A percentile compares a stretch with the other conserved stretches of the same genome.
phyloP scores from a whole-genome alignment of 2,329 filamentous ascomycete species.

The Hortaea sp. region DNA sequence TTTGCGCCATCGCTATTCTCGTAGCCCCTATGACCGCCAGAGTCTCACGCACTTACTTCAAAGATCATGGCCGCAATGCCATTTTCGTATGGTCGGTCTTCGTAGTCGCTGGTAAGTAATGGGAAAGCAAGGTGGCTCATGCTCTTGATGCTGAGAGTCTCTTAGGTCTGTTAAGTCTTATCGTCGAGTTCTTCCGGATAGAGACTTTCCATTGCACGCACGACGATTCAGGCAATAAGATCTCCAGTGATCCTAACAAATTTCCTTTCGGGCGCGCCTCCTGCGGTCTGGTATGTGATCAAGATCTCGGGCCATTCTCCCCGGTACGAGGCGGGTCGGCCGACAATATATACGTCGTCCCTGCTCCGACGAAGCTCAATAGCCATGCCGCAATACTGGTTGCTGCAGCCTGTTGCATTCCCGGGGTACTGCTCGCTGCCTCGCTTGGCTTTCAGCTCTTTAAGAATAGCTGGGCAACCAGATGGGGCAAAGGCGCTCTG shows the following conservation, averaged over 20 bases:
- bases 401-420: constrained; percentile 55
- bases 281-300: constrained; percentile 42
- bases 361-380: constrained; percentile 44
- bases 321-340: constrained; percentile 46
- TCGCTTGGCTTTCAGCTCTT: no score
- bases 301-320: constrained; percentile 40
- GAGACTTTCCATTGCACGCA: constrained; percentile 34
- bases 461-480: no score
- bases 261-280: constrained; percentile 37
- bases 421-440: constrained; percentile 45
- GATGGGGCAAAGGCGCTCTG: no score
- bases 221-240: constrained; percentile 29
- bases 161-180: constrained; percentile 50
- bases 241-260: constrained; percentile 24
- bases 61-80: constrained; percentile 52
- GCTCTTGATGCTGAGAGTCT: constrained; percentile 1
- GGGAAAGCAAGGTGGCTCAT: background rate
- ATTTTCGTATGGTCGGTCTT: constrained; percentile 58
- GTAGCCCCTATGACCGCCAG: constrained; percentile 53
- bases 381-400: constrained; percentile 53
- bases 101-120: constrained; percentile 45
- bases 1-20: constrained; percentile 56
- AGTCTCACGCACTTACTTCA: constrained; percentile 54
- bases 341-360: constrained; percentile 54
- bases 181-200: constrained; percentile 54